Percentiles rank a stretch among this genome's conserved stretches.
These are phyloP conservation scores for Arthrobotrys megalospora DNA, from an alignment of 2,329 filamentous ascomycete genomes.

Conservation along the genomic window DNA sequence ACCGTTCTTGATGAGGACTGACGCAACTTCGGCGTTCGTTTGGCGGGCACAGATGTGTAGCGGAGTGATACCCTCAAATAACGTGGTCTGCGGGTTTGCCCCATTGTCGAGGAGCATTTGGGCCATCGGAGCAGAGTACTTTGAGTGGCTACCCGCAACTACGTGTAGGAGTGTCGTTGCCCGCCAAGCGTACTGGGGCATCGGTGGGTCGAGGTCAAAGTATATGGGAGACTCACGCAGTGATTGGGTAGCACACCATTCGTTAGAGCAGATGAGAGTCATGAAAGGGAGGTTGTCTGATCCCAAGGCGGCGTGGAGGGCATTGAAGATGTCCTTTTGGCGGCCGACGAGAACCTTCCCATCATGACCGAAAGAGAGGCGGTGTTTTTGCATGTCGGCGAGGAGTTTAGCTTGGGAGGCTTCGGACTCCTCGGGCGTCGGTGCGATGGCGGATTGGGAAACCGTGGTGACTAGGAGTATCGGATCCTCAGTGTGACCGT, in stretches of 20 bases:
- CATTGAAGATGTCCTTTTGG: slow-evolving; percentile 50
- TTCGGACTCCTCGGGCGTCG: slow-evolving; percentile 20
- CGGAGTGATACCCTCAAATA: slow-evolving; percentile 59
- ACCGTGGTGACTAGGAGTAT: slow-evolving; percentile 51
- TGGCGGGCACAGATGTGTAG: slow-evolving; percentile 58
- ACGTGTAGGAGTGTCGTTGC: slow-evolving; percentile 58
- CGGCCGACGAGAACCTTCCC: slow-evolving; percentile 51
- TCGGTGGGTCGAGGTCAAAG: slow-evolving; percentile 56
- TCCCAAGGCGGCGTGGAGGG: slow-evolving; percentile 39
- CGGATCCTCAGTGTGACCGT: slow-evolving; percentile 27
- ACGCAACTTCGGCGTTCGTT: slow-evolving; percentile 55
- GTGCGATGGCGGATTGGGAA: slow-evolving; percentile 13
- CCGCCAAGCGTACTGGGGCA: slow-evolving; percentile 58
- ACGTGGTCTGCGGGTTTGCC: slow-evolving; percentile 45
- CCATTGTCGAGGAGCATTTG: slow-evolving; percentile 56
- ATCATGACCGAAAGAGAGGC: slow-evolving; percentile 51
- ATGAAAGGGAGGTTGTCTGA: slow-evolving; percentile 51
- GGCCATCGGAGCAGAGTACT: slow-evolving; percentile 55
- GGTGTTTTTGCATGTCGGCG: slow-evolving; percentile 41
- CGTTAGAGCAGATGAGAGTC: slow-evolving; percentile 55
- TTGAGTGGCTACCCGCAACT: slow-evolving; percentile 51
- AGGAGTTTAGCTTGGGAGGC: slow-evolving; percentile 26
- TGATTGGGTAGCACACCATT: slow-evolving; percentile 45
- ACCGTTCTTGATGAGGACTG: slow-evolving; percentile 51
- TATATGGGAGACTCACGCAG: slow-evolving; percentile 49